These are phyloP conservation scores for Xanthoceras sorbifolium DNA, from an alignment of 345 rosid genomes.

Conservation along the genomic window DNA sequence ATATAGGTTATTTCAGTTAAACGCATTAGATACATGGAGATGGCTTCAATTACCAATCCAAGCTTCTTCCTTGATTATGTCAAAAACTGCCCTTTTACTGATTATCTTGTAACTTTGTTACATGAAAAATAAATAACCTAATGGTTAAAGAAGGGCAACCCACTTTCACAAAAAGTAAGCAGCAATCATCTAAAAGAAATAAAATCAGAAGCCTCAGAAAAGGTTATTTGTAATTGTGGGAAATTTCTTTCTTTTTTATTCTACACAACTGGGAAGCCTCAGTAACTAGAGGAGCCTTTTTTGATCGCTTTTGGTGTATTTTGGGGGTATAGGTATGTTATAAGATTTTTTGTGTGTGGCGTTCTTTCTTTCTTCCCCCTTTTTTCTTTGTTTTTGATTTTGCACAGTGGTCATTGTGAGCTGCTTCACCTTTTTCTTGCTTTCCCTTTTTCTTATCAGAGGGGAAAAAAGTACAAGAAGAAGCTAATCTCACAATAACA, in stretches of 20 bases:
- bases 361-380: too few species aligned
- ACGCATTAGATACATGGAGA: too few species aligned
- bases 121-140: slow-evolving; percentile 1
- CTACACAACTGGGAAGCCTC: background rate
- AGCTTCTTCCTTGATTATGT: slow-evolving; percentile 1
- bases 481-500: background rate
- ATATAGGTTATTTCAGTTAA: background rate
- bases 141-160: background rate
- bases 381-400: too few species aligned
- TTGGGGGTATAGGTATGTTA: background rate
- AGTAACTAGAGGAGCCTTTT: background rate
- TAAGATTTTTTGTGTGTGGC: background rate
- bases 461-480: background rate
- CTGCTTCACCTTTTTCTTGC: background rate
- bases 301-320: background rate
- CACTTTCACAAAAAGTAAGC: background rate
- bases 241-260: background rate
- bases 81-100: background rate
- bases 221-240: background rate
- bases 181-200: background rate
- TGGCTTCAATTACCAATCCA: background rate
- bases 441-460: background rate
- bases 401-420: background rate
- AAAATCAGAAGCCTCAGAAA: background rate
- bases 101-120: slow-evolving; percentile 8